These are phyloP conservation scores for Saccharum officinarum DNA, from an alignment of 176 grass and related monocot species.

Conservation along the genomic window DNA sequence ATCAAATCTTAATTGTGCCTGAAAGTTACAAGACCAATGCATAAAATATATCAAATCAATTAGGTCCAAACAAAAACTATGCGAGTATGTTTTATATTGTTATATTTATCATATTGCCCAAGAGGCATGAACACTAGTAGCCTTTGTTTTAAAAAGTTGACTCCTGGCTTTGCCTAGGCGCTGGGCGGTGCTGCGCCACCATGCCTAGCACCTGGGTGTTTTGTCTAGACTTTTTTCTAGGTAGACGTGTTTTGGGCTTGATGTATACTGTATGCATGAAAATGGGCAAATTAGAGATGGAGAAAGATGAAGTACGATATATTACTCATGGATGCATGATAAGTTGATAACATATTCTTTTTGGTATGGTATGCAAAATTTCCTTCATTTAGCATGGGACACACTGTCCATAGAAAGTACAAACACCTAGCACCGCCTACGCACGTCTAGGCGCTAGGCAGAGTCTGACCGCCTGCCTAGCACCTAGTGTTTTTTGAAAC, in stretches of 20 bases:
- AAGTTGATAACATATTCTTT: not conserved
- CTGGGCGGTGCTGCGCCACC: not conserved
- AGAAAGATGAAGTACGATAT: not conserved
- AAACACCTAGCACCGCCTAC: not conserved
- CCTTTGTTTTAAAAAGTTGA: not conserved
- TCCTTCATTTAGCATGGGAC: not conserved
- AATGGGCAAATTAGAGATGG: not conserved
- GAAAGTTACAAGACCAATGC: conserved; percentile 5
- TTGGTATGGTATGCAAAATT: not conserved
- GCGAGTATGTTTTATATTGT: not conserved
- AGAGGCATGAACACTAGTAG: not conserved
- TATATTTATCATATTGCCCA: not conserved
- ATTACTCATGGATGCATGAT: not conserved
- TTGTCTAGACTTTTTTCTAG: not conserved
- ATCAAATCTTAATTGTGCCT: not conserved
- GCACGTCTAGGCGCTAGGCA: too few relatives aligned
- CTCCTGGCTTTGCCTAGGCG: not conserved
- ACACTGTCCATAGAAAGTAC: not conserved
- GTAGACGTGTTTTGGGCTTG: not conserved
- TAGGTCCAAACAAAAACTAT: not conserved
- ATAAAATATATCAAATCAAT: not conserved
- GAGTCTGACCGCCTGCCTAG: not conserved
- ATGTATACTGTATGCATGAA: not conserved
- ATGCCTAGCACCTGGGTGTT: not conserved
- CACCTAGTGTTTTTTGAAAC: not conserved